Evolutionary conservation across 441 rosid species (phyloP), one percentile per base, ranked within the genome.

Genomic region (Pelargonium exstipulatum): DNA sequence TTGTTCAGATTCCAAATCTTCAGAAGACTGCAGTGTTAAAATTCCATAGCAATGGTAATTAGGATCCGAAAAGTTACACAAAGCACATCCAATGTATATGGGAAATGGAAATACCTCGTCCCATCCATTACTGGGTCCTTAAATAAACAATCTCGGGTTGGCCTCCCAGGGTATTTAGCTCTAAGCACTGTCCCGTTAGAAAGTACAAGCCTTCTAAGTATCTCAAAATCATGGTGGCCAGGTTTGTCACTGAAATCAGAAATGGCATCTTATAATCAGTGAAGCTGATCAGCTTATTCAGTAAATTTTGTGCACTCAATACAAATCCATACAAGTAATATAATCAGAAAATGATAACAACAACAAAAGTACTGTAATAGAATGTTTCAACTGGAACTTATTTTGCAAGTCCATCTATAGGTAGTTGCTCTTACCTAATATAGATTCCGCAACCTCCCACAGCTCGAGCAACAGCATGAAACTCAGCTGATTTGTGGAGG

Each of bases 1-100:
- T 81, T 69, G 80, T 84, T 86, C 82, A 86, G 45, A 65, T 86
- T 86, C 90, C 87, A 86, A 7, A 84, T 80, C 81, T 86, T 83
- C 57, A 83, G 79, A 65, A 84, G 88, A 63, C 90, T 85, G 14
- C 62, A 60, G 46, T 35, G 8, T 5, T 61, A 42, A 48, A 24
- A 10, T 3, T 17, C 4, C 9, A 53, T 4, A n/a, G 58, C 6
- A 45, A 20, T 13, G 18, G 32, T 17, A 9, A 35, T 29, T 13
- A 61, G 71, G 9, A 13, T 16, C 10, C 4, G 5, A 10, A 14
- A 29, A 64, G 24, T 0, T 14, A 46, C 9, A 5, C 9, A 35
- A 63, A 26, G 18, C 58, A 9, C 43, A 69, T 2, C 12, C 18
- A 55, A 6, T 2, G 46, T 32, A 5, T 17, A 40, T 20, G 61